Conservation (phyloP, 2,329 filamentous ascomycete species). For the Verticillium isaacii region DNA sequence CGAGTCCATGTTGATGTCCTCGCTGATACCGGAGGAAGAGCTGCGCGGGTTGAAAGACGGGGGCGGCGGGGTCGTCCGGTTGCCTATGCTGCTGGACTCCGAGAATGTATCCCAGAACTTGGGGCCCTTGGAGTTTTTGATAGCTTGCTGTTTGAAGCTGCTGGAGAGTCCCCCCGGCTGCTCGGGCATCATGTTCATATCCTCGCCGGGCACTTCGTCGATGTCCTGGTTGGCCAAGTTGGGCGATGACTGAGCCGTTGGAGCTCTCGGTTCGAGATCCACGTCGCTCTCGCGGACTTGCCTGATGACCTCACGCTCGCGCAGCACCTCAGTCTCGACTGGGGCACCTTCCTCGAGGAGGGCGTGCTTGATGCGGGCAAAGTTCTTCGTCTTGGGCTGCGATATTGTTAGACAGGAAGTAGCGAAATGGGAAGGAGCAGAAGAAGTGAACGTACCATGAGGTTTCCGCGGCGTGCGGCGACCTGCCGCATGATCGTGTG, state of each 20-base stretch:
- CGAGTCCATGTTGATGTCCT: conserved; percentile 71
- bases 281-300: conserved; percentile 90
- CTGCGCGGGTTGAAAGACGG: conserved; percentile 56
- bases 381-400: conserved; percentile 93
- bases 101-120: conserved; percentile 78
- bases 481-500: conserved; percentile 71
- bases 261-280: conserved; percentile 46
- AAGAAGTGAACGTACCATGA: conserved; percentile 59
- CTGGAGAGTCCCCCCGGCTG: conserved; percentile 43
- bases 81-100: conserved; percentile 52
- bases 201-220: conserved; percentile 67
- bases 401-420: neutral
- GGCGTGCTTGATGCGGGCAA: conserved; percentile 86
- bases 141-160: conserved; percentile 70
- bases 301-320: conserved; percentile 91
- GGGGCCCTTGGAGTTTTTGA: conserved; percentile 66
- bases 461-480: conserved; percentile 82
- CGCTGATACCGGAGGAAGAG: conserved; percentile 58
- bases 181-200: conserved; percentile 53
- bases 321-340: conserved; percentile 79
- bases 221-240: conserved; percentile 61
- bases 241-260: conserved; percentile 63
- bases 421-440: neutral
- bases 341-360: conserved; percentile 84
- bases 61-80: conserved; percentile 56